Conservation (phyloP, 1,139 yeast genomes). For the Yueomyces sp. region DNA sequence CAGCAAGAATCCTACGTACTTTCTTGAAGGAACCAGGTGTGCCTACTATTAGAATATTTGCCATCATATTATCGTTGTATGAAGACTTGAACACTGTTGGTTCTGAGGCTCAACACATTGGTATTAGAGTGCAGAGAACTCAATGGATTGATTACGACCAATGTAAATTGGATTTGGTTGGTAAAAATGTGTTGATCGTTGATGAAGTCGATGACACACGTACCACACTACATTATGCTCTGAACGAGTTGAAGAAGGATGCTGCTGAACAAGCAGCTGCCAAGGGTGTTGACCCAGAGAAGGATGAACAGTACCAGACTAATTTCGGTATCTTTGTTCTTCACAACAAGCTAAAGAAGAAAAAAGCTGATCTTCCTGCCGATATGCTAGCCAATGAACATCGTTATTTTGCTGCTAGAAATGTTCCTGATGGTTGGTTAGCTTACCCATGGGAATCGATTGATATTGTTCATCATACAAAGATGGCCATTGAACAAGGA, state of each 20-base stretch:
- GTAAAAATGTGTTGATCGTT: constrained; percentile 49
- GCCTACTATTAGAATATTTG: constrained; percentile 52
- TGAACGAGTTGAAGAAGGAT: constrained; percentile 45
- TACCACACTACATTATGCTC: constrained; percentile 52
- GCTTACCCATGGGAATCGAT: constrained; percentile 96
- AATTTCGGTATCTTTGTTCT: constrained; percentile 82
- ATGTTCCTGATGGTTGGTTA: constrained; percentile 89
- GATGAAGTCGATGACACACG: constrained; percentile 62
- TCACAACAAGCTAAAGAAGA: constrained; percentile 84
- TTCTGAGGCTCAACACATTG: constrained; percentile 35
- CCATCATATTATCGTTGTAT: constrained; percentile 49
- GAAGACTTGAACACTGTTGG: constrained; percentile 39
- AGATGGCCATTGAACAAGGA: constrained; percentile 70
- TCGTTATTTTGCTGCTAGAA: constrained; percentile 81
- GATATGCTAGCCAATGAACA: constrained; percentile 29
- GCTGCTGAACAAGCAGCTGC: constrained; percentile 37
- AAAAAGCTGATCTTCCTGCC: constrained; percentile 56
- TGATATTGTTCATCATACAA: constrained; percentile 81
- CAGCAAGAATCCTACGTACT: constrained; percentile 52
- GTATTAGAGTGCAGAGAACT: constrained; percentile 49
- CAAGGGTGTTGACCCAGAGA: constrained; percentile 28
- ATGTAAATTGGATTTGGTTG: constrained; percentile 37
- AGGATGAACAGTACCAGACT: constrained; percentile 36
- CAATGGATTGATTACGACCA: constrained; percentile 59
- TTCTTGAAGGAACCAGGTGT: constrained; percentile 42